Conservation (phyloP, 768 basidiomycete genomes). For the Arthromyces matolae region DNA sequence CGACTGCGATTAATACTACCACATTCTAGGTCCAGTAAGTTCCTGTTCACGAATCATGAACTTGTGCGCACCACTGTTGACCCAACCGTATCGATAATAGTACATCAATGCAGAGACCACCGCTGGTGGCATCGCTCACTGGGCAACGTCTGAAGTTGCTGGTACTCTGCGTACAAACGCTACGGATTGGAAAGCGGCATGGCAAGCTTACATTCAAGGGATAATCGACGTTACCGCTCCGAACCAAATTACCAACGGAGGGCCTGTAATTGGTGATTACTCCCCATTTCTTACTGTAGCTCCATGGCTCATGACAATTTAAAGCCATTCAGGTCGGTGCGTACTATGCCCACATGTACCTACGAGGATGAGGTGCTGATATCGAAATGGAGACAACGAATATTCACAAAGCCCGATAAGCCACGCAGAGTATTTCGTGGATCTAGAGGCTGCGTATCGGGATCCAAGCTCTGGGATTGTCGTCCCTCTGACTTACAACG, state of each 20-base stretch:
- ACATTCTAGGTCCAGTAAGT: slow-evolving; percentile 36
- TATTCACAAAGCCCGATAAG: slow-evolving; percentile 49
- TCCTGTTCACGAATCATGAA: neutral
- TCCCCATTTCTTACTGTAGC: no score
- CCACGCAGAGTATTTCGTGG: slow-evolving; percentile 55
- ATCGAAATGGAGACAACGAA: slow-evolving; percentile 58
- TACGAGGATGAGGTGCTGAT: neutral
- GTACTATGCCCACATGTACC: neutral
- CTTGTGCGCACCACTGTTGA: neutral
- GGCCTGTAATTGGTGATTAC: slow-evolving; percentile 68
- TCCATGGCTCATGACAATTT: neutral
- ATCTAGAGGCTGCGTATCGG: slow-evolving; percentile 53
- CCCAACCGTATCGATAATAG: slow-evolving; percentile 18
- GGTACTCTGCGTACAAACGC: slow-evolving; percentile 68
- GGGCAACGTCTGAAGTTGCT: slow-evolving; percentile 65
- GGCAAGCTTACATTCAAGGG: slow-evolving; percentile 67
- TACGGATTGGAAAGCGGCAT: slow-evolving; percentile 64
- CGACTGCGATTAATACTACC: neutral
- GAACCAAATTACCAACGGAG: slow-evolving; percentile 68
- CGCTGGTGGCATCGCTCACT: slow-evolving; percentile 68
- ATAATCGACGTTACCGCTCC: slow-evolving; percentile 57
- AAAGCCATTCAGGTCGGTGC: slow-evolving; percentile 50
- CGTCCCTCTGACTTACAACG: slow-evolving; percentile 75
- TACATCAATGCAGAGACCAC: slow-evolving; percentile 82
- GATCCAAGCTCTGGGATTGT: slow-evolving; percentile 48